Evolutionary conservation across 352 stramenopile species (phyloP), one percentile per base, ranked within the genome.

Genomic region (Phytophthora quininea): DNA sequence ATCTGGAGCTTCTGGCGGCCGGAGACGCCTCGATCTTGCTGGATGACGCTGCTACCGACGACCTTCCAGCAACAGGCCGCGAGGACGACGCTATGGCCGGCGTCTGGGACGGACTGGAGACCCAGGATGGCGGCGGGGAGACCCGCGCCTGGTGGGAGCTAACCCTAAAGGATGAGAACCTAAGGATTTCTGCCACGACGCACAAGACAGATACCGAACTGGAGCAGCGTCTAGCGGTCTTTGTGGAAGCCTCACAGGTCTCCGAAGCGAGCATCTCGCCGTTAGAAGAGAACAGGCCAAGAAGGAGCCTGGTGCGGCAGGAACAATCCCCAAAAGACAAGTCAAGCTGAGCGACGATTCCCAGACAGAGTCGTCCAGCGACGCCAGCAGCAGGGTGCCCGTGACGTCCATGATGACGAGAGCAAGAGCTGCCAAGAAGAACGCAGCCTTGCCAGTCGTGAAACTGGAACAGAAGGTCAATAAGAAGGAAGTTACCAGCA

Each of bases 61-160:
- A 78, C 10, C 29, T 55, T 29, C 61, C 62, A 19, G 42, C 63
- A 14, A 19, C 58, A 40, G 35, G 37, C 27, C 69, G 74, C 32
- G 61, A 50, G 11, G 70, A 76, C 55, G 73, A 80, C 42, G 66
- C 58, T 50, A 69, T 69, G 62, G 40, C 49, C 31, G 57, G 57
- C 19, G 59, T 76, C 35, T 80, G 65, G 73, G 54, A 68, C 19
- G 64, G 69, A 46, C 65, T 78, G 62, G 73, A 73, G 65, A 56
- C 64, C 15, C 69, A 70, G 33, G 58, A 63, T 24, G 49, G 65
- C 52, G 51, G 73, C 49, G 50, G 66, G 6, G 46, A 19, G 11
- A 11, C 45, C 10, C 27, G 58, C 1, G 52, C 53, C 15, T 67
- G 69, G 62, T 73, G 66, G 55, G 66, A 67, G 10, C 12, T 73